Conservation (phyloP, 2,329 filamentous ascomycete genomes). For the Fusarium denticulatum region DNA sequence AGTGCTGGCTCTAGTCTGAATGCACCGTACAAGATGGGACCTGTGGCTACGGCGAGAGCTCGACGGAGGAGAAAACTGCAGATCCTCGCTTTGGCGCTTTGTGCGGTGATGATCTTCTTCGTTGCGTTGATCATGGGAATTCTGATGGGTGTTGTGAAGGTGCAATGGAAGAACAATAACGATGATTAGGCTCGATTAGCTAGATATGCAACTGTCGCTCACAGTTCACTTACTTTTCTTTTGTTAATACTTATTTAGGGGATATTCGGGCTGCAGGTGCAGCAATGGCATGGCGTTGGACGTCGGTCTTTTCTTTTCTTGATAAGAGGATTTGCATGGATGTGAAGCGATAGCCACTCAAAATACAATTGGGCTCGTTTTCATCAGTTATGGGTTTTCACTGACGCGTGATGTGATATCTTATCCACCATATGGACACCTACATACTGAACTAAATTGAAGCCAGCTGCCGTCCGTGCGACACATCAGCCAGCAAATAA, state of each 20-base stretch:
- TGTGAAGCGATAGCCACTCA: neutral
- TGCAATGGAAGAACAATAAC: constrained; percentile 27
- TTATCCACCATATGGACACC: neutral
- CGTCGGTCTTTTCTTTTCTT: neutral
- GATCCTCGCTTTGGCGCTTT: constrained; percentile 36
- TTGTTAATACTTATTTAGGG: neutral
- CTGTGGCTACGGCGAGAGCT: constrained; percentile 35
- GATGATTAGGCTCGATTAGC: neutral
- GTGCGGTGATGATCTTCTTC: constrained; percentile 37
- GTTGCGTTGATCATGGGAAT: constrained; percentile 42
- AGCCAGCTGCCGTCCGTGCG: too few species aligned
- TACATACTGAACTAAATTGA: neutral
- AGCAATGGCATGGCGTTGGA: constrained; percentile 17
- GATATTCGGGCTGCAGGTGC: neutral
- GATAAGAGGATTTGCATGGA: neutral
- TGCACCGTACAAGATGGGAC: constrained; percentile 35
- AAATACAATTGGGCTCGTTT: neutral
- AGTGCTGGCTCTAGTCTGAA: constrained; percentile 28
- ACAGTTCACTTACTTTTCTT: neutral
- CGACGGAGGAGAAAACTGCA: constrained; percentile 35
- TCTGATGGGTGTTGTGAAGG: constrained; percentile 41
- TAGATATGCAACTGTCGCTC: neutral
- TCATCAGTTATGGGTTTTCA: too few species aligned
- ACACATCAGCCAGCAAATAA: neutral
- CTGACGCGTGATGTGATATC: neutral